Percentiles rank a stretch among this genome's conserved stretches.
phyloP scores from a whole-genome alignment of 208 protist species.

The Trypanosomatidae sp. region DNA sequence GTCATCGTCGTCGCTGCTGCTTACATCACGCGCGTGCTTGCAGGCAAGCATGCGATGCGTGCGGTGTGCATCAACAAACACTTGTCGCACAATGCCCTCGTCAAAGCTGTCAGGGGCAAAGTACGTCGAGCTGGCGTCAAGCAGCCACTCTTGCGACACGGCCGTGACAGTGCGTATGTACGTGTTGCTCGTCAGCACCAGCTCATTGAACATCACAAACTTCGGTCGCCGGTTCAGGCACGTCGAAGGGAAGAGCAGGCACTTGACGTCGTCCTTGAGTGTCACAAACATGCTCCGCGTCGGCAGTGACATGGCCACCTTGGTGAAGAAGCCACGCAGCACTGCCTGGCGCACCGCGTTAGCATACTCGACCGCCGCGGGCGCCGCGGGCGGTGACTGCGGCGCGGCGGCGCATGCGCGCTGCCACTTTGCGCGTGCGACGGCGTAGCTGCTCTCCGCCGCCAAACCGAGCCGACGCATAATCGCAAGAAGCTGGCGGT shows the following conservation, averaged over 20 bases:
- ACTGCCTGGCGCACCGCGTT: conserved; percentile 88
- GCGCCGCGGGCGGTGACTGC: conserved; percentile 6
- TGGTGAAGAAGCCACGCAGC: conserved; percentile 93
- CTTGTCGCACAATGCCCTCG: conserved; percentile 52
- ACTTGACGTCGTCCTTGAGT: conserved; percentile 95
- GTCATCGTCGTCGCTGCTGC: too few relatives aligned
- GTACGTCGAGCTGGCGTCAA: conserved; percentile 76
- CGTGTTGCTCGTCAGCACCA: conserved; percentile 88
- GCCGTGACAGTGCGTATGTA: conserved; percentile 96
- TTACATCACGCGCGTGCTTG: neutral
- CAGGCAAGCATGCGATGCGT: neutral
- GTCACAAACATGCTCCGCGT: conserved; percentile 93
- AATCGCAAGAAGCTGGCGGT: conserved; percentile 90
- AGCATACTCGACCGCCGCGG: conserved; percentile 33
- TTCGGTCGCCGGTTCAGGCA: conserved; percentile 93
- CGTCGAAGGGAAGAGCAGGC: conserved; percentile 82
- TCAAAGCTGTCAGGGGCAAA: conserved; percentile 77
- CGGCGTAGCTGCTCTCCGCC: conserved; percentile 50
- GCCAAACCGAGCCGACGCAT: conserved; percentile 60
- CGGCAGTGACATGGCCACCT: conserved; percentile 90
- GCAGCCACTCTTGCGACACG: conserved; percentile 90
- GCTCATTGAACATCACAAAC: conserved; percentile 97
- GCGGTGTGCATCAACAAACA: conserved; percentile 61
- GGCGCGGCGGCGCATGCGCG: conserved; percentile 1
- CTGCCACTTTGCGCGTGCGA: conserved; percentile 3